Base-by-base conservation (phyloP, 495 filamentous ascomycete species). In the Delitschia confertaspora region DNA sequence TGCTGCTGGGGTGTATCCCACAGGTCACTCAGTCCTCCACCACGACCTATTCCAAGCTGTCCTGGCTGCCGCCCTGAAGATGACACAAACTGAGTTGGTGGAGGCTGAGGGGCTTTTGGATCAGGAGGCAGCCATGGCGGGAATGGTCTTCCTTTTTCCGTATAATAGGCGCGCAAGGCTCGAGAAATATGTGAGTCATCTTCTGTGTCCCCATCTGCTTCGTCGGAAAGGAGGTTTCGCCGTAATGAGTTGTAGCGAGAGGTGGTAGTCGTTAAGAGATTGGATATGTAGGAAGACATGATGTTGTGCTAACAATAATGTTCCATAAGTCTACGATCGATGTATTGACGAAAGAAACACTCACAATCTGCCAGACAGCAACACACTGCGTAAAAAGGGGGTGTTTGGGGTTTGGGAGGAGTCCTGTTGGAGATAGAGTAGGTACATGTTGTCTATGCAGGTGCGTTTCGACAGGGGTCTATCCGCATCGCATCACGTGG, bases 161-260 rank as follows among this genome's bases (percentile, higher is more conserved):
- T 76, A 69, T 98, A 98, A 71, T 96, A 94, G 43, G 78, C 82
- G 38, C 91, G 83, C n/a, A 98, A 78, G 10, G 93, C 88, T 59
- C 88, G 83, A 65, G 85, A 89, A 59, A 98, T 80, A 66, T 95
- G 87, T 1, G 87, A 88, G 68, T 91, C 83, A 66, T 95, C 88
- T 66, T 93, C 87, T 44, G 86, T 91, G 57, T 95, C 88, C 49
- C 83, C 84, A 66, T 94, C 88, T 43, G 79, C 73, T 61, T 93
- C 88, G 56, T 78, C 72, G 42, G 72, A 66, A 42, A 88, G 80
- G 61, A 91, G 80, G 22, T 78, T 80, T 25, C 80, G 78, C 45
- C 85, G 84, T 49, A 95, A 74, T 52, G 80, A 81, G 61, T 74
- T 82, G 63, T 93, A 85, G 49, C 80, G 77, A 24, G 80, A 80